Percentiles rank a stretch among this genome's conserved stretches.
These are phyloP conservation scores for Colletotrichum australisinense DNA, from an alignment of 2,329 filamentous ascomycete genomes.

Conservation along the genomic window DNA sequence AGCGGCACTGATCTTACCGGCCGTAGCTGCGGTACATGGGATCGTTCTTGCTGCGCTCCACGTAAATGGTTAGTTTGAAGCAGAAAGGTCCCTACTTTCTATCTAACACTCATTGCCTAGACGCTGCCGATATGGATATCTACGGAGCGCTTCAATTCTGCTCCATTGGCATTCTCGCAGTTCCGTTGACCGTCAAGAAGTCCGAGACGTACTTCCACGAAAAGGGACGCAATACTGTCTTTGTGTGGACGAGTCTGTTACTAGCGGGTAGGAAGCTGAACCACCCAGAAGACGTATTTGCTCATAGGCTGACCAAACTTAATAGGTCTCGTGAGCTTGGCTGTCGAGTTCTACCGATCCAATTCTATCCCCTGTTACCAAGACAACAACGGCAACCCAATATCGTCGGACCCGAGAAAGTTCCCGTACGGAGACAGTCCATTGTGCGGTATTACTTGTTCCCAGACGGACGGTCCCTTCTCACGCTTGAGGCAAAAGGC, in stretches of 20 bases:
- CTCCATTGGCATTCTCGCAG: conserved; percentile 72
- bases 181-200: conserved; percentile 69
- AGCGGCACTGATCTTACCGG: conserved; percentile 71
- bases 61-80: conserved; percentile 60
- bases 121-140: conserved; percentile 74
- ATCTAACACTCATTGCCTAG: conserved; percentile 47
- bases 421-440: conserved; percentile 57
- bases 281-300: background rate
- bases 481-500: conserved; percentile 67
- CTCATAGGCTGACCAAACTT: background rate
- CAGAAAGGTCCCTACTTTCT: background rate
- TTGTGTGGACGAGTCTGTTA: conserved; percentile 72
- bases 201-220: conserved; percentile 74
- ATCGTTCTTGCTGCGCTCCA: conserved; percentile 71
- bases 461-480: conserved; percentile 55
- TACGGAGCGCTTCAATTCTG: conserved; percentile 77
- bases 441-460: conserved; percentile 61
- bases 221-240: conserved; percentile 73
- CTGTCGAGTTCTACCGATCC: conserved; percentile 72
- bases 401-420: conserved; percentile 45
- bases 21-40: conserved; percentile 72
- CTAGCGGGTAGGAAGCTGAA: conserved; percentile 60
- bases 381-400: conserved; percentile 49
- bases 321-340: conserved; percentile 68
- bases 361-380: conserved; percentile 54